phyloP scores from a whole-genome alignment of 1,139 yeast species.

The Kodamaea suecica region DNA sequence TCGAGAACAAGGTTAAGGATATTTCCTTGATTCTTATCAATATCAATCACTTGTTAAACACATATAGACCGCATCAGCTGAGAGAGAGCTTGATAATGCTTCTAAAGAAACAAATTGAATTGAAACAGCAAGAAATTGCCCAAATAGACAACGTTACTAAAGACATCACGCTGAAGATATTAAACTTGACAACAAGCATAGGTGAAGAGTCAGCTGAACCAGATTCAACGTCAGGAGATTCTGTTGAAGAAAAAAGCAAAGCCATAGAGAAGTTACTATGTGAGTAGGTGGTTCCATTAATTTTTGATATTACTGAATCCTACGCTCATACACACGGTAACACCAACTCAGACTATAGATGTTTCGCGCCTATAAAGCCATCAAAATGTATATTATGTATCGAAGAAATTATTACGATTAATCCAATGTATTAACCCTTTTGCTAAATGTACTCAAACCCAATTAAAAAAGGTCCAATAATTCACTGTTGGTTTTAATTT shows the following conservation, averaged over 20 bases:
- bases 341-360: too few relatives aligned
- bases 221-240: neutral
- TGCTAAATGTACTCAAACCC: too few relatives aligned
- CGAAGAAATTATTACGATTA: neutral
- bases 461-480: constrained; percentile 59
- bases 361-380: too few relatives aligned
- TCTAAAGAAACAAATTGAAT: constrained; percentile 59
- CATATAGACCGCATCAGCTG: constrained; percentile 86
- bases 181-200: constrained; percentile 18
- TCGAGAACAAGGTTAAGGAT: constrained; percentile 65
- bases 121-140: constrained; percentile 51
- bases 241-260: neutral
- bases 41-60: constrained; percentile 78
- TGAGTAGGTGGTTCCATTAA: too few relatives aligned
- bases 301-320: too few relatives aligned
- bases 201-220: neutral
- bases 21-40: constrained; percentile 73
- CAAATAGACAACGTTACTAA: constrained; percentile 45
- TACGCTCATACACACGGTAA: too few relatives aligned
- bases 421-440: too few relatives aligned
- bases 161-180: constrained; percentile 43
- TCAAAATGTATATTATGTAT: neutral
- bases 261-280: neutral
- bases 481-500: constrained; percentile 36
- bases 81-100: constrained; percentile 75